Evolutionary conservation across 2,329 filamentous ascomycete genomes (phyloP).

Genomic region (Geoglossum cookeanum): DNA sequence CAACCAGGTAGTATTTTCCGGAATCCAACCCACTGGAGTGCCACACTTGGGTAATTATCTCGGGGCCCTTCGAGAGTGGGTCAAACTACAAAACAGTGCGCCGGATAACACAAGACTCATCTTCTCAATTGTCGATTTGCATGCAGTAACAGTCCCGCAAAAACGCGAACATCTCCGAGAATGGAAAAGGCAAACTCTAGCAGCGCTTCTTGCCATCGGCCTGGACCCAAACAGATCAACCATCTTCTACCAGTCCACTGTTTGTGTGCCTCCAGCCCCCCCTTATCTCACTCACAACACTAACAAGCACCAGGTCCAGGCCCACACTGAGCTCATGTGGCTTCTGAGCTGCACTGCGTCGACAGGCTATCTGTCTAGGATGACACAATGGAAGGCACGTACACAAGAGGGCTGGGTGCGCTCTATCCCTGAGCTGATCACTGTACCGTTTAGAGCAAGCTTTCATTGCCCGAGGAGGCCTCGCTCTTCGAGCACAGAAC

Average conservation of each 20-base stretch:
- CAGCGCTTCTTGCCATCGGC: slow-evolving; percentile 66
- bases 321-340: slow-evolving; percentile 90
- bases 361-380: slow-evolving; percentile 85
- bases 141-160: slow-evolving; percentile 72
- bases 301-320: slow-evolving; percentile 36
- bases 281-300: neutral
- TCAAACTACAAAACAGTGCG: slow-evolving; percentile 50
- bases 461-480: slow-evolving; percentile 41
- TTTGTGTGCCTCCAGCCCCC: slow-evolving; percentile 22
- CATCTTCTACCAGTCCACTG: slow-evolving; percentile 67
- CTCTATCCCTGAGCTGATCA: neutral
- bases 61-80: slow-evolving; percentile 77
- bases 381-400: slow-evolving; percentile 95
- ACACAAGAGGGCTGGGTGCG: neutral
- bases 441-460: slow-evolving; percentile 43
- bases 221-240: slow-evolving; percentile 57
- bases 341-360: slow-evolving; percentile 81
- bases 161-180: slow-evolving; percentile 38
- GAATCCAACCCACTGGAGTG: slow-evolving; percentile 87
- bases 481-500: slow-evolving; percentile 38
- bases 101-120: slow-evolving; percentile 41
- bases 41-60: slow-evolving; percentile 93
- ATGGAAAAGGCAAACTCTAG: slow-evolving; percentile 56
- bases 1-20: slow-evolving; percentile 58
- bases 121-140: slow-evolving; percentile 82